Percentiles rank a stretch among this genome's conserved stretches.
phyloP scores from a whole-genome alignment of 768 basidiomycete species.

The Boletus rubescentipes region DNA sequence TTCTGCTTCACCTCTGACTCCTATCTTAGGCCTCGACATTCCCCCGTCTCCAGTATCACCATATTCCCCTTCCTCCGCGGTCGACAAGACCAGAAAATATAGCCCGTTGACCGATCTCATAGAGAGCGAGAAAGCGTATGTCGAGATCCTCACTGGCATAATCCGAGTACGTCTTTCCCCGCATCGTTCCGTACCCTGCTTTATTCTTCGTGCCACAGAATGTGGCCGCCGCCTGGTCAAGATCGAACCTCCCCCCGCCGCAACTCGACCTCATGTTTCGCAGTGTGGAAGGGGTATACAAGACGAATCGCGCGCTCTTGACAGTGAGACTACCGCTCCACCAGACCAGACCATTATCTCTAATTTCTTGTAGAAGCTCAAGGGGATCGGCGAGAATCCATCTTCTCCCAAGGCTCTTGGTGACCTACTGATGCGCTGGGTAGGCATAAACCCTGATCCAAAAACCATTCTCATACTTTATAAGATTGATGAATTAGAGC shows the following conservation, averaged over 20 bases:
- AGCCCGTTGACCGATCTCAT: slow-evolving; percentile 92
- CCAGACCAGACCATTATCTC: neutral
- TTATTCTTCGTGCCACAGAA: slow-evolving; percentile 52
- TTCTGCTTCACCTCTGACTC: slow-evolving; percentile 19
- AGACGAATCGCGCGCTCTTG: slow-evolving; percentile 81
- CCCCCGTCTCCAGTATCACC: slow-evolving; percentile 23
- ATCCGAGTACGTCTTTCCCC: slow-evolving; percentile 68
- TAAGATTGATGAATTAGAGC: slow-evolving; percentile 89
- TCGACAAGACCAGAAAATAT: slow-evolving; percentile 55
- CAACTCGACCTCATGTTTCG: slow-evolving; percentile 95
- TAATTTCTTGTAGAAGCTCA: slow-evolving; percentile 67
- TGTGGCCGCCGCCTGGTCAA: slow-evolving; percentile 97
- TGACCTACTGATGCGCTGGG: slow-evolving; percentile 97
- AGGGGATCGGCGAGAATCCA: slow-evolving; percentile 90
- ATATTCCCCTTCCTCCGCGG: slow-evolving; percentile 29
- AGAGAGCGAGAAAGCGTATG: slow-evolving; percentile 90
- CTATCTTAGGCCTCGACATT: slow-evolving; percentile 21
- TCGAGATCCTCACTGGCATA: slow-evolving; percentile 84
- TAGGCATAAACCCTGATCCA: slow-evolving; percentile 38
- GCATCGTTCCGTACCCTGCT: slow-evolving; percentile 1
- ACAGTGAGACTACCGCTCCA: slow-evolving; percentile 42
- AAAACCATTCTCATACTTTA: slow-evolving; percentile 16
- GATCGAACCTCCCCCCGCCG: slow-evolving; percentile 88
- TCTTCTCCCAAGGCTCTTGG: slow-evolving; percentile 92
- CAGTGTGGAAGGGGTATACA: slow-evolving; percentile 88